Evolutionary conservation across 164 flowering plant genomes (phyloP).

Genomic region (Tinospora cordifolia): DNA sequence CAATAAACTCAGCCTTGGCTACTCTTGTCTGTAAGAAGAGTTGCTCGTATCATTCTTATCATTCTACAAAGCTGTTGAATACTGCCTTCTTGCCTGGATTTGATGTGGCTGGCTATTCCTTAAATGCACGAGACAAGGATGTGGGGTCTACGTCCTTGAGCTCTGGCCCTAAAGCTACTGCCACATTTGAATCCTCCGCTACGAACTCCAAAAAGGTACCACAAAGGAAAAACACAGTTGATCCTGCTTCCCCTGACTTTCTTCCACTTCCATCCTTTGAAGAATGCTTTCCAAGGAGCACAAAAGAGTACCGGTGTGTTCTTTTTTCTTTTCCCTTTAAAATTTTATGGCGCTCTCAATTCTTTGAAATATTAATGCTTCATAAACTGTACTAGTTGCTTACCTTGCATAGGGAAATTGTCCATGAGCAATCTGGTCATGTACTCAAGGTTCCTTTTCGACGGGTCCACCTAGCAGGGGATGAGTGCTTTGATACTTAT

Average conservation of each 20-base stretch:
- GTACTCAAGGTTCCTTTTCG: slow-evolving; percentile 87
- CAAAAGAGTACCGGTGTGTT: slow-evolving; percentile 63
- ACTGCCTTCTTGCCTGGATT: slow-evolving; percentile 53
- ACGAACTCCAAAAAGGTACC: slow-evolving; percentile 40
- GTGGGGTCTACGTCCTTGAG: slow-evolving; percentile 12
- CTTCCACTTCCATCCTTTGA: slow-evolving; percentile 81
- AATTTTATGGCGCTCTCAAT: background rate
- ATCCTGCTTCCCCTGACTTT: slow-evolving; percentile 90
- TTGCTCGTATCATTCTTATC: slow-evolving; percentile 26
- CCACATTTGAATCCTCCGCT: slow-evolving; percentile 65
- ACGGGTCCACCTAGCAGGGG: slow-evolving; percentile 76
- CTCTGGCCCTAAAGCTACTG: slow-evolving; percentile 54
- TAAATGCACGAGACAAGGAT: slow-evolving; percentile 34
- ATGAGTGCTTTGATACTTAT: slow-evolving; percentile 77
- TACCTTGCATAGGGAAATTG: slow-evolving; percentile 62
- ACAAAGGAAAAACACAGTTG: slow-evolving; percentile 61
- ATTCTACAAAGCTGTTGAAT: slow-evolving; percentile 31
- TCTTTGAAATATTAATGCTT: background rate
- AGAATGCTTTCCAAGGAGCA: slow-evolving; percentile 88
- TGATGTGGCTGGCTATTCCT: slow-evolving; percentile 36
- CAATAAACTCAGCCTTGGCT: slow-evolving; percentile 45
- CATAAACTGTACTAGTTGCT: background rate
- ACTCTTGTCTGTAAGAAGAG: slow-evolving; percentile 49
- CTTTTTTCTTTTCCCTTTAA: too few relatives aligned
- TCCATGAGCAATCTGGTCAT: slow-evolving; percentile 84